Evolutionary conservation across 495 filamentous ascomycete genomes (phyloP).

Genomic region (Amniculicola lignicola): DNA sequence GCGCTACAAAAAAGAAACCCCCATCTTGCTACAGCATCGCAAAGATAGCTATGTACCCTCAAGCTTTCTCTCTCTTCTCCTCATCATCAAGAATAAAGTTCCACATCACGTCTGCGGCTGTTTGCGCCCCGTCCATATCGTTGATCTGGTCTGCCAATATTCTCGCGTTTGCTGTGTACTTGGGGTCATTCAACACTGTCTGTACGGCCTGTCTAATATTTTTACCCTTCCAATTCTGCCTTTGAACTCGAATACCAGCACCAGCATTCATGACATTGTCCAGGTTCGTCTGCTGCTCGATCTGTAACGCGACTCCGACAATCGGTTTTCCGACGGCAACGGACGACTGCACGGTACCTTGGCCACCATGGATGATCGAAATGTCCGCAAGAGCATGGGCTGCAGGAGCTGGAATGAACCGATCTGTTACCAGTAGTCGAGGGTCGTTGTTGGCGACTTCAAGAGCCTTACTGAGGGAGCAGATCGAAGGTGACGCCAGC

Average conservation of each 20-base stretch:
- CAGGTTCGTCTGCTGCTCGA: conserved; percentile 38
- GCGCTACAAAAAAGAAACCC: no score
- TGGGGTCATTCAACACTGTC: conserved; percentile 30
- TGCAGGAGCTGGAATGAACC: conserved; percentile 30
- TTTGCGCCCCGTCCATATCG: conserved; percentile 20
- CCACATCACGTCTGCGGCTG: conserved; percentile 20
- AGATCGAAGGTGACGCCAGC: conserved; percentile 31
- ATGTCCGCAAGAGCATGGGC: conserved; percentile 33
- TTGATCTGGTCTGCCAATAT: conserved; percentile 13
- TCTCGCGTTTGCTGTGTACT: conserved; percentile 20
- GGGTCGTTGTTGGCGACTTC: conserved; percentile 21
- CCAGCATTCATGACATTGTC: conserved; percentile 36
- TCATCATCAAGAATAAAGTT: conserved; percentile 13
- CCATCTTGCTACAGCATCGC: no score
- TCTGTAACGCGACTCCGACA: conserved; percentile 34
- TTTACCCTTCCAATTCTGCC: conserved; percentile 25
- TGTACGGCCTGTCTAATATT: conserved; percentile 24
- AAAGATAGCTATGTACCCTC: not conserved
- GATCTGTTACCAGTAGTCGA: conserved; percentile 31
- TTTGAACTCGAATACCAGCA: conserved; percentile 33
- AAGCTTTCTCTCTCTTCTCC: not conserved
- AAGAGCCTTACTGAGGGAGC: conserved; percentile 19
- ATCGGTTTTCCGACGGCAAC: conserved; percentile 33
- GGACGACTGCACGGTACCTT: conserved; percentile 36
- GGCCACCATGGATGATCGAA: conserved; percentile 32